A percentile compares a stretch with the other conserved stretches of the same genome.
Evolutionary conservation across 306 rosid genomes (phyloP).

Genomic region (Cucurbita maxima): DNA sequence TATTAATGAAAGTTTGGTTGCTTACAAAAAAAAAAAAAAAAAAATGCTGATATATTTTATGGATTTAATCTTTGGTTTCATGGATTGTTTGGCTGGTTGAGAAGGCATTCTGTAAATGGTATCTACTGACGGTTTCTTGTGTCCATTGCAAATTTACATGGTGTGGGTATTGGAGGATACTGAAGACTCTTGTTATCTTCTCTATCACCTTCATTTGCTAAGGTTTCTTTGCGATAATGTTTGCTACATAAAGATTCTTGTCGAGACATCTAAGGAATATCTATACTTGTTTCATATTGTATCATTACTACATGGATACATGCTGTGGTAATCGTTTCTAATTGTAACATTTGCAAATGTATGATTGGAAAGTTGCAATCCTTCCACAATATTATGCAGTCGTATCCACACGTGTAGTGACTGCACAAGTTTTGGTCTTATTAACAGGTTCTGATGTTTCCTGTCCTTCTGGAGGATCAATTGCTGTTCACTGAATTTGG

Average conservation of each 20-base stretch:
- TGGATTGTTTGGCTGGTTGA: not conserved
- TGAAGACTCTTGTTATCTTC: too few relatives aligned
- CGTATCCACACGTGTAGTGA: not conserved
- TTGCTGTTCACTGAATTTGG: conserved; percentile 71
- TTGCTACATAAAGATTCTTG: not conserved
- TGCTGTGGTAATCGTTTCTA: not conserved
- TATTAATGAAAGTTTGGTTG: too few relatives aligned
- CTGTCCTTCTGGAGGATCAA: conserved; percentile 57
- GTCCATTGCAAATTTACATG: not conserved
- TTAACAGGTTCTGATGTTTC: conserved; percentile 77
- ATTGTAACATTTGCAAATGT: not conserved
- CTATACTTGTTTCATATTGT: not conserved
- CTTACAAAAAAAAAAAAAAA: too few relatives aligned
- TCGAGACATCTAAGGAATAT: not conserved
- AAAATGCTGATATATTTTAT: not conserved
- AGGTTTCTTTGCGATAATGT: not conserved
- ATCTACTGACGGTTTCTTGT: too few relatives aligned
- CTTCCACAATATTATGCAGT: not conserved
- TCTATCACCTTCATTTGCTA: not conserved
- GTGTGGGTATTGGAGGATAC: not conserved
- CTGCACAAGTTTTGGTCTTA: conserved; percentile 6
- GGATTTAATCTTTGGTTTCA: not conserved
- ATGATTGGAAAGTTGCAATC: not conserved
- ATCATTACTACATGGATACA: not conserved
- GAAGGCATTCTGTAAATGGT: not conserved